Percentiles rank a stretch among this genome's conserved stretches.
Evolutionary conservation across 2,329 filamentous ascomycete species (phyloP).

Genomic region (Exutisphaerella laricina): DNA sequence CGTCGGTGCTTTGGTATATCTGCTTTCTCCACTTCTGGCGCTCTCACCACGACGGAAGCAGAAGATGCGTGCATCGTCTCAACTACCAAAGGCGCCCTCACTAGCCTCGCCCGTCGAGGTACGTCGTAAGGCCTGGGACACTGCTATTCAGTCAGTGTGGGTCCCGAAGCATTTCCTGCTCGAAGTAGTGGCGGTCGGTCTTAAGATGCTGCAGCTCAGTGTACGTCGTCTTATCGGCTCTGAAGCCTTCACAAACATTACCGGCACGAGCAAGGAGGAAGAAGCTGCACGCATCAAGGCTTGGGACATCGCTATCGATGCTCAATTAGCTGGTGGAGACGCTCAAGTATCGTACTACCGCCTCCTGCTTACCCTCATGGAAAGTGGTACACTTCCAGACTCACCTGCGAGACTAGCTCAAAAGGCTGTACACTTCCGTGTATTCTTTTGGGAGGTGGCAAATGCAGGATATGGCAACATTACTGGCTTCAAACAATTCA

Average conservation of each 20-base stretch:
- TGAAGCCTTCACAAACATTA: conserved; percentile 70
- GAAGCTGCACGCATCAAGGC: conserved; percentile 82
- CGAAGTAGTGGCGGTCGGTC: conserved; percentile 71
- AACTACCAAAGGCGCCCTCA: conserved; percentile 55
- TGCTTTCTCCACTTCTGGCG: conserved; percentile 53
- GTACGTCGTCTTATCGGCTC: conserved; percentile 71
- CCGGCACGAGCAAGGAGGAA: conserved; percentile 75
- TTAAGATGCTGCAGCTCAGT: conserved; percentile 79
- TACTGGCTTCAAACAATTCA: conserved; percentile 61
- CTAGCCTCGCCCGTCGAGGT: conserved; percentile 78
- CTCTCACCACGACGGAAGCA: conserved; percentile 52
- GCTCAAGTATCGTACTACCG: conserved; percentile 83
- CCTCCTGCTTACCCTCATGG: conserved; percentile 77
- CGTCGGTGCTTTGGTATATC: conserved; percentile 51
- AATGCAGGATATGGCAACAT: conserved; percentile 61
- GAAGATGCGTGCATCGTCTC: conserved; percentile 36
- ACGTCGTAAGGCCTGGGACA: conserved; percentile 84
- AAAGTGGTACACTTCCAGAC: conserved; percentile 78
- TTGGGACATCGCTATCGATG: conserved; percentile 89
- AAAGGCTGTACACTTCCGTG: conserved; percentile 84
- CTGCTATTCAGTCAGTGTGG: conserved; percentile 86
- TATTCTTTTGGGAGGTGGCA: conserved; percentile 75
- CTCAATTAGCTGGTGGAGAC: conserved; percentile 86
- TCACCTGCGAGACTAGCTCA: conserved; percentile 82
- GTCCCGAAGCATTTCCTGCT: conserved; percentile 83